Base-by-base conservation (phyloP, 352 stramenopile genomes). In the Phytophthora boehmeriae region DNA sequence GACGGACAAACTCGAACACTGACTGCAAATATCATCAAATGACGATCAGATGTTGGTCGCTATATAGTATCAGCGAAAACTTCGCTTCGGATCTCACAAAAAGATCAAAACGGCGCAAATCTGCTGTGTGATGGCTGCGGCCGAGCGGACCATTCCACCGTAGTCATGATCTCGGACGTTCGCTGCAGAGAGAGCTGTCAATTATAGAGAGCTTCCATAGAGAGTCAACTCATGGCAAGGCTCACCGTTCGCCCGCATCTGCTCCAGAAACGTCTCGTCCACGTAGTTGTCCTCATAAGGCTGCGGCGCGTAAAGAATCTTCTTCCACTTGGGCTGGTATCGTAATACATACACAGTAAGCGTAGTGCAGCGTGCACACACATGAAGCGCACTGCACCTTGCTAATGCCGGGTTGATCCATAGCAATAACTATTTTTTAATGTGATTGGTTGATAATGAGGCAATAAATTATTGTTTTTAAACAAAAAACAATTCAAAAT, bases 231-330 rank as follows among this genome's bases (percentile, higher is more conserved):
- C 11, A 13, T 20, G 8, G 36, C 13, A 8, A 39, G 22, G 1
- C 71, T 49, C 63, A 96, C 90, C 77, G 59, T 97, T 97, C 13
- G 89, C 97, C 50, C 86, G 87, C 60, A 97, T 86, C 65, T 97
- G 88, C 67, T 93, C 81, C 25, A 97, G 76, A 69, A 97, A 97
- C 23, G 82, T 90, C 48, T 83, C 71, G 53, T 92, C 84, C 46
- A 97, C 90, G 70, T 96, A 94, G 67, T 96, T 95, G 73, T 97
- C 91, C 27, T 91, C 83, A 63, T 93, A 97, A 0, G 83, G 86
- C 72, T 97, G 91, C 46, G 75, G 59, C 38, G 88, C 82, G 62
- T 95, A 97, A 44, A 97, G 73, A 17, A 96, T 88, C 71, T 96
- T 97, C 43, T 83, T 74, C 90, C 90, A 97, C 64, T 71, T 54